Base-by-base conservation (phyloP, 129 eudicot species). In the Lonicera japonica region DNA sequence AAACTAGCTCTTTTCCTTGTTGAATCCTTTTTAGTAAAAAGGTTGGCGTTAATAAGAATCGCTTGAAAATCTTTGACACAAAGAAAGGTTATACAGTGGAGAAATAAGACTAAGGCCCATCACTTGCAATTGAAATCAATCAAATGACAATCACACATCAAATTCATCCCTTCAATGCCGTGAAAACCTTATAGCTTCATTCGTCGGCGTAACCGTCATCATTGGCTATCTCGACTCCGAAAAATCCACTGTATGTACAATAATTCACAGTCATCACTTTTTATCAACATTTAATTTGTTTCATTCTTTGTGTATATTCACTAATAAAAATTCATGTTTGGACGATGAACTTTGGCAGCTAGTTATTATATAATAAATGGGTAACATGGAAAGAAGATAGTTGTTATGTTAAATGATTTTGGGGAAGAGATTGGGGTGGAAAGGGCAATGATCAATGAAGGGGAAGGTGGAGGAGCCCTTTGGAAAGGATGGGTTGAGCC, bases 401-500 rank as follows among this genome's bases (percentile, higher is more conserved):
- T 95, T 12, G 97, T 90, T 59, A 90, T 90, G 69, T 70, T 90
- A 84, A 90, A 90, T 51, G 97, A 90, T 73, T 90, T 90, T 66
- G 97, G 97, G 65, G 95, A 90, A 43, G 97, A 90, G 79, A 81
- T 90, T 65, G 97, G 97, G 23, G 97, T 90, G 51, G 97, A 90
- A 72, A 81, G 97, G 66, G 97, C 97, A 0, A 90, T 90, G 97
- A 90, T 90, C 66, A 86, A 90, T 69, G 94, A 86, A 73, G 97
- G 97, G 11, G 95, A 90, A 56, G 95, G 77, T 23, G n/a, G n/a
- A n/a, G 90, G 97, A 14, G 95, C 86, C 5, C 80, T 90, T 29
- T 95, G 86, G 45, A 94, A 90, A 73, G 97, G 86, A 56, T 90
- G 97, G 97, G 97, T 90, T 61, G 97, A 90, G 84, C 89, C 86